Evolutionary conservation across 306 rosid genomes (phyloP).

Genomic region (Nissolia schottii): DNA sequence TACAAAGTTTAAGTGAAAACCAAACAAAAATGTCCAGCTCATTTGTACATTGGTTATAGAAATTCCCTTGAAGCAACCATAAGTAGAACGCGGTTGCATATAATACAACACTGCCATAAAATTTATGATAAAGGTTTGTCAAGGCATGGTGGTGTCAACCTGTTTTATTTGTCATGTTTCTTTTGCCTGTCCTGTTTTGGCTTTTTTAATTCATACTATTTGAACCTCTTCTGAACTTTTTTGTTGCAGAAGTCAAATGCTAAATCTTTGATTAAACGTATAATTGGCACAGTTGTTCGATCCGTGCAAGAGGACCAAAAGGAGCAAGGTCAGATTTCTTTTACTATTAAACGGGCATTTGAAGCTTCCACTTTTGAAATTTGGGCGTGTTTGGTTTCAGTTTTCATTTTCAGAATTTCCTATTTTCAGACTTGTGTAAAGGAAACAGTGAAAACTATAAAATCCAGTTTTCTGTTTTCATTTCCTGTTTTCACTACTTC

Average conservation of each 20-base stretch:
- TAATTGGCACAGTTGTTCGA: conserved; percentile 93
- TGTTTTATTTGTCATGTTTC: not conserved
- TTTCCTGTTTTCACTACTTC: too few species aligned
- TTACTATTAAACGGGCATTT: not conserved
- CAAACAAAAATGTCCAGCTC: not conserved
- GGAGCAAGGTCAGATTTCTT: conserved; percentile 63
- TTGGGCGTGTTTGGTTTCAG: too few species aligned
- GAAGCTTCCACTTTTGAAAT: too few species aligned
- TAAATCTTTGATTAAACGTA: conserved; percentile 73
- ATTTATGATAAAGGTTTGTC: not conserved
- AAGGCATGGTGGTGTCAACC: not conserved
- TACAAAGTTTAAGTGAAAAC: not conserved
- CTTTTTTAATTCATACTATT: not conserved
- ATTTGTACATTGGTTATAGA: not conserved
- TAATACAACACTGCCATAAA: not conserved
- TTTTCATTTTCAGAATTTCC: too few species aligned
- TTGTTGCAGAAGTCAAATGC: conserved; percentile 73
- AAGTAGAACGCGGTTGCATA: not conserved
- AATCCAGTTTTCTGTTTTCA: too few species aligned
- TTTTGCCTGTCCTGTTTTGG: not conserved
- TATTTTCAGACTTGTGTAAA: too few species aligned
- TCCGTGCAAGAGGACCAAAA: conserved; percentile 90
- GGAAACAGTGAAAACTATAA: too few species aligned
- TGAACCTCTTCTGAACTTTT: conserved; percentile 20
- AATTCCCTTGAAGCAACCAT: not conserved